Conservation (phyloP, 352 stramenopile genomes). For the Phytophthora sp. region DNA sequence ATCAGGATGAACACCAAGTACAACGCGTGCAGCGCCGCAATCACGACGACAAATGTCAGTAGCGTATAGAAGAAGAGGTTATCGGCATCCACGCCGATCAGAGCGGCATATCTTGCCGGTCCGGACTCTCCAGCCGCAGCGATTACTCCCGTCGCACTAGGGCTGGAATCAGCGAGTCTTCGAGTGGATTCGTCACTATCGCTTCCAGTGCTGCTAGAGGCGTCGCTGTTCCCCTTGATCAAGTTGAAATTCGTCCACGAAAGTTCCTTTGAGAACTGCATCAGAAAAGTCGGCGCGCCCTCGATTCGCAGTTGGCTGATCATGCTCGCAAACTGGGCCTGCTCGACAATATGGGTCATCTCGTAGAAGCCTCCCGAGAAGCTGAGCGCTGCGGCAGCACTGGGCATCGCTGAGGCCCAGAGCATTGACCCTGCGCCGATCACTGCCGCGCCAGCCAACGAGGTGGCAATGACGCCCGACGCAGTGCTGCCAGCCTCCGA, state of each 20-base stretch:
- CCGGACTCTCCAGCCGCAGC: conserved; percentile 55
- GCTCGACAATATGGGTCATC: conserved; percentile 87
- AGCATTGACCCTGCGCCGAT: conserved; percentile 71
- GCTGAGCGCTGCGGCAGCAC: conserved; percentile 65
- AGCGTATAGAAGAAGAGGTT: conserved; percentile 88
- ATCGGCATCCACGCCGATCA: conserved; percentile 66
- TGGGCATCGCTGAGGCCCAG: conserved; percentile 72
- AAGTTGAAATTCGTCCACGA: conserved; percentile 90
- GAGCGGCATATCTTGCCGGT: conserved; percentile 68
- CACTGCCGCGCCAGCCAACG: conserved; percentile 57
- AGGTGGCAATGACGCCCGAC: conserved; percentile 71
- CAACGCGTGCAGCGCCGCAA: conserved; percentile 65
- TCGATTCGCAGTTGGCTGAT: conserved; percentile 82
- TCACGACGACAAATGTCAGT: conserved; percentile 58
- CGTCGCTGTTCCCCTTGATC: conserved; percentile 49
- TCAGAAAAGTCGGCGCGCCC: conserved; percentile 76
- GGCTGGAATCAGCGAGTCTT: conserved; percentile 41
- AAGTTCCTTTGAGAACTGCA: conserved; percentile 83
- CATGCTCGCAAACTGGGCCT: conserved; percentile 86
- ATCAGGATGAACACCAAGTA: conserved; percentile 70
- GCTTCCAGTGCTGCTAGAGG: conserved; percentile 13
- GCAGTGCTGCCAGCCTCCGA: conserved; percentile 65
- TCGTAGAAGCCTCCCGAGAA: conserved; percentile 80
- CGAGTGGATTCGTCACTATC: conserved; percentile 18
- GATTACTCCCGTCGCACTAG: conserved; percentile 36